phyloP scores from a whole-genome alignment of 306 rosid species.

The Lathyrus tuberosus region DNA sequence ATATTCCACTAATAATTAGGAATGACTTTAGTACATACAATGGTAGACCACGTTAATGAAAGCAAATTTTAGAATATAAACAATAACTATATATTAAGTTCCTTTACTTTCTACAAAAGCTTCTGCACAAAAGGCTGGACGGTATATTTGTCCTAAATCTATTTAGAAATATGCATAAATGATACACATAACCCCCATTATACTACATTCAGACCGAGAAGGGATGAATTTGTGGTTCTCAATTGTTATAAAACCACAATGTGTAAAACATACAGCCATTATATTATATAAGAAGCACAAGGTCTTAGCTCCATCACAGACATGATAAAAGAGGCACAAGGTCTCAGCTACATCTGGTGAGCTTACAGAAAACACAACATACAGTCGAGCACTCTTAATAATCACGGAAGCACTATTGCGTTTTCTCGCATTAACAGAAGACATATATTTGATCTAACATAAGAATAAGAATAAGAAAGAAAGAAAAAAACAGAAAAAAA shows the following conservation, averaged over 20 bases:
- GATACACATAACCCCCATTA: conserved; percentile 3
- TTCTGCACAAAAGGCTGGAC: not conserved
- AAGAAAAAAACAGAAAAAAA: not conserved
- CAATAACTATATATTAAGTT: conserved; percentile 2
- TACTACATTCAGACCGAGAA: conserved; percentile 9
- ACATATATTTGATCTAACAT: not conserved
- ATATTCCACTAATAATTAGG: not conserved
- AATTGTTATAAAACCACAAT: not conserved
- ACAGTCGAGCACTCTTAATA: not conserved
- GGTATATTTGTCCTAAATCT: conserved; percentile 4
- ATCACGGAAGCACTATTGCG: not conserved
- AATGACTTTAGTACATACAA: conserved; percentile 15
- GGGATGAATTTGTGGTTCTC: conserved; percentile 5
- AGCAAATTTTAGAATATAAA: not conserved
- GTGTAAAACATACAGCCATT: not conserved
- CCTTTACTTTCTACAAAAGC: not conserved
- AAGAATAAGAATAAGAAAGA: not conserved
- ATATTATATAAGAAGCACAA: not conserved
- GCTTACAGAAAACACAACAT: not conserved
- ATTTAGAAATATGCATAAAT: not conserved
- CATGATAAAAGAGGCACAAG: not conserved
- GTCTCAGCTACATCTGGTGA: not conserved
- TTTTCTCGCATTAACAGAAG: conserved; percentile 1
- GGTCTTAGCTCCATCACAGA: not conserved
- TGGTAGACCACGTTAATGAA: not conserved